Base-by-base conservation (phyloP, 768 basidiomycete species). In the Hericium alpestre region DNA sequence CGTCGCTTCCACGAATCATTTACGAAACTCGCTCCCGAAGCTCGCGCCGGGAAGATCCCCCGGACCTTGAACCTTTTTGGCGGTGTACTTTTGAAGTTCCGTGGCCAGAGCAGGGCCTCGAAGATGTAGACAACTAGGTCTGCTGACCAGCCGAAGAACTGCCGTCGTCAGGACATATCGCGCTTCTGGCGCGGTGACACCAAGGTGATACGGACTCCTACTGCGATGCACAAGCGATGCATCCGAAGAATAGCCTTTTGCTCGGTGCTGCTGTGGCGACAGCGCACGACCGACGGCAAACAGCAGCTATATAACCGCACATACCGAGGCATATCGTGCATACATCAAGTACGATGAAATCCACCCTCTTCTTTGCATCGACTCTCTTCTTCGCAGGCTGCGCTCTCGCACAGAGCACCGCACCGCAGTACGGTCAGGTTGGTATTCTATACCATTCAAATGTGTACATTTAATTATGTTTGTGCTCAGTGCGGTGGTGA, bases 161-260 rank as follows among this genome's bases (percentile, higher is more conserved):
- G n/a, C 51, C 51, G 51, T 2, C 18, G 38, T 12, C 32, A 37
- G 13, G 27, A 32, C 2, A 51, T 25, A 32, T 32, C 25, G 9
- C 15, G 22, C 15, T 25, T 16, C 11, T 16, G 15, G 10, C 12
- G 4, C 2, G 13, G n/a, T 23, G 15, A 16, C 22, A 20, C n/a
- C 12, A 12, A 7, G 13, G n/a, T 23, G 15, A 16, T 38, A 20
- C n/a, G n/a, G 18, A 54, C 16, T 27, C 22, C 12, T n/a, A 7
- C 13, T 20, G 15, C 9, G 16, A 22, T n/a, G 11, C 18, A 20
- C 4, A 47, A 37, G 15, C 9, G 16, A 22, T n/a, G 11, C 18
- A 20, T 10, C 55, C 55, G 55, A 56, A 25, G 47, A 22, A 56
- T 49, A 56, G 55, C 55, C 55, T 38, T 49, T 48, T 56, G 55